Evolutionary conservation across 1,284 basidiomycete species (phyloP), one percentile per base, ranked within the genome.

Genomic region (Apiotrichum brassicae): DNA sequence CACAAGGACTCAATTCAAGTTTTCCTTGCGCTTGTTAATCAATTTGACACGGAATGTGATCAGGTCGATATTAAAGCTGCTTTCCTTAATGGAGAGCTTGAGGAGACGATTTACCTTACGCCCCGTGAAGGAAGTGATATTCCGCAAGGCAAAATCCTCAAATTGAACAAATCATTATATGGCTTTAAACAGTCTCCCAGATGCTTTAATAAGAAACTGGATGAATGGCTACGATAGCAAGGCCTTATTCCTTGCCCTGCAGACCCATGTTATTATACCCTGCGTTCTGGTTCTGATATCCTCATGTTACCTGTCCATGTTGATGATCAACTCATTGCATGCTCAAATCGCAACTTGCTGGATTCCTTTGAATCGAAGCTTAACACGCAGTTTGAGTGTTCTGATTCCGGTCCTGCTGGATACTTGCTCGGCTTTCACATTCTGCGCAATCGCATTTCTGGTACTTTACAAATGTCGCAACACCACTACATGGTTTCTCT

Each of bases 261-360:
- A 12, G 37, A 39, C 23, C 23, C 37, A 8, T 39, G 37, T 25
- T 8, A 24, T 4, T 39, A 40, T 19, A 26, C 8, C 13, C 26
- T 3, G 8, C n/a, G n/a, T 14, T 11, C 4, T 18, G 22, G 23
- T 12, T 14, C n/a, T n/a, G n/a, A 28, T 8, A 16, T 40, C n/a
- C 25, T 40, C 9, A 1, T 58, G 20, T 26, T 63, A 6, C 50
- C 56, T 16, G 38, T 59, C 9, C 57, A 60, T 45, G 60, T 62
- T 22, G 62, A 64, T 42, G 62, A 64, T 41, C 56, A 62, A 43
- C 49, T 63, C n/a, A 60, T 65, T n/a, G 54, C 57, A 9, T 52
- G 51, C 35, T 55, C 53, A 41, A 36, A 25, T 18, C 35, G 51
- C 16, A 4, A 26, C 6, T 34, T 22, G 1, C 25, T 62, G 6